Evolutionary conservation across 176 grass and related monocot species (phyloP), one percentile per base, ranked within the genome.

Genomic region (Eleusine coracana): DNA sequence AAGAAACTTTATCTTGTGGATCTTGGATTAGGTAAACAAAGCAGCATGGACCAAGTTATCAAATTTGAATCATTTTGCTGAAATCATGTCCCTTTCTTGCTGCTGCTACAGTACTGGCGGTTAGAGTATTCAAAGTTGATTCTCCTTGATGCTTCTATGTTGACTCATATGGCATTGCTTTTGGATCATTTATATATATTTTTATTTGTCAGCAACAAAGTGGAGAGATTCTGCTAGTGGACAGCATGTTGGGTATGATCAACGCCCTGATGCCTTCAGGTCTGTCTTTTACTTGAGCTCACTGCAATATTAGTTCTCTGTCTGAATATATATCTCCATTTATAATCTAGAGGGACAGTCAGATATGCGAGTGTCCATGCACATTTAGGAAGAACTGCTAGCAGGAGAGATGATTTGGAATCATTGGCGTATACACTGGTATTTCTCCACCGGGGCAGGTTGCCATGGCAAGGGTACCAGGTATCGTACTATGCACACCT

Each of bases 391-490:
- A 93, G 94, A 93, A 96, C 94, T 28, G 88, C 94, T 69, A 96
- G 94, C 46, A 88, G 94, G 71, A 93, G 94, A 81, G 94, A 96
- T 77, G 94, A 96, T 87, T 81, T 96, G 73, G 94, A 96, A 82
- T 96, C 94, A 36, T 84, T 96, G 40, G 94, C 88, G 65, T 96
- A 96, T 82, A 96, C 94, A 59, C 86, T 96, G 66, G 86, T 96
- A 84, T 96, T 96, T 84, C 94, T 96, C 65, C 94, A 96, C 71
- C 86, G 91, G 75, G 91, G 94, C 65, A 90, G 94, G 65, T 87
- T 97, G 63, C 94, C 94, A 73, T 97, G 94, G 94, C 94, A 97
- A 68, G 94, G 94, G 84, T 97, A 97, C 70, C 94, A 97, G 90
- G 94, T 93, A 66, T 59, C 66, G 25, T 80, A 61, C 69, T 68